Evolutionary conservation across 352 stramenopile genomes (phyloP), one percentile per base, ranked within the genome.

Genomic region (Phytophthora vignae): DNA sequence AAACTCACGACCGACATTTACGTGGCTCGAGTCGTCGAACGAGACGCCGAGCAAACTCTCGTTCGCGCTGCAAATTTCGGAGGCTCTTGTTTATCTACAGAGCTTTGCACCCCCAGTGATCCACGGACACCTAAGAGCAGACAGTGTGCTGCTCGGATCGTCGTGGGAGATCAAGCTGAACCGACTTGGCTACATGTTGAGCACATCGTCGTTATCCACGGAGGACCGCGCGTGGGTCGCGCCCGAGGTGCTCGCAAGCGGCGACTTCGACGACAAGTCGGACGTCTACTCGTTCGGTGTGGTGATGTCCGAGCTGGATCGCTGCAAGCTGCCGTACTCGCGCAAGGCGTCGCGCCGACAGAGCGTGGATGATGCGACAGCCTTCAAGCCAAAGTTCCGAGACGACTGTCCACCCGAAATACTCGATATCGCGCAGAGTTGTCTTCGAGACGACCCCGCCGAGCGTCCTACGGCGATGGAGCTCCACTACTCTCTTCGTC

Each of bases 211-310:
- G 50, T 62, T 71, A 40, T 70, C 64, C 7, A 60, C 68, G 42
- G 64, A 73, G 21, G 70, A 71, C 27, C 55, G 62, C 5, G 73
- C 85, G 21, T 91, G 90, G 61, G 73, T 79, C 0, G 82, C 88
- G 6, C 86, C 85, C 0, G 85, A 94, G 50, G 85, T 93, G 17
- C 62, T 91, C 31, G 69, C 67, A 4, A 87, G 85, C n/a, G 77
- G 85, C 19, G 61, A 83, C 12, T 87, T 81, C 19, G 86, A 80
- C 1, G 81, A 90, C 2, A 90, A 90, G 57, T 82, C 82, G 17
- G 85, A 95, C 33, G 77, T 92, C 22, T 95, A 85, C 54, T 80
- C 88, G 48, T 90, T 95, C 61, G 85, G 83, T 21, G 86, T 93
- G 7, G 58, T 92, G 36, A 63, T 94, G 36, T 89, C 86, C 11